A percentile compares a stretch with the other conserved stretches of the same genome.
phyloP scores from a whole-genome alignment of 306 rosid species.

The Cercis canadensis region DNA sequence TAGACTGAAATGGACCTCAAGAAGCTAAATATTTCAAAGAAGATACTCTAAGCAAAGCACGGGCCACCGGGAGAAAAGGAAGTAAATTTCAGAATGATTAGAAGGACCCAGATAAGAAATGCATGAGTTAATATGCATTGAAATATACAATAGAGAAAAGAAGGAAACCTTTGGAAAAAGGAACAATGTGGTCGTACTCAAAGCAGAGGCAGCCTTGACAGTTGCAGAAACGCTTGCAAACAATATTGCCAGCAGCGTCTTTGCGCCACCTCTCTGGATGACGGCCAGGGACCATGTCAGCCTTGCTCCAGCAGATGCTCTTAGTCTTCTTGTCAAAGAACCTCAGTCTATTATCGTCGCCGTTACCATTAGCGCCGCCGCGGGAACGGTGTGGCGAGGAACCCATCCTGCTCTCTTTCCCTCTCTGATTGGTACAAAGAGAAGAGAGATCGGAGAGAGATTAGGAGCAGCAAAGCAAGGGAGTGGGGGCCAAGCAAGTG shows the following conservation, averaged over 20 bases:
- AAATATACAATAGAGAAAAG: neutral
- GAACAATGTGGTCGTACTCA: slow-evolving; percentile 89
- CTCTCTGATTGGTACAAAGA: neutral
- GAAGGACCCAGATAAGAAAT: slow-evolving; percentile 17
- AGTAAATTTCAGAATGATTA: neutral
- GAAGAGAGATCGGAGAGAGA: neutral
- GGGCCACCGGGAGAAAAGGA: no score
- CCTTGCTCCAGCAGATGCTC: slow-evolving; percentile 72
- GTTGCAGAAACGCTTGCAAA: slow-evolving; percentile 90
- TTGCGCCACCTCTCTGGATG: slow-evolving; percentile 97
- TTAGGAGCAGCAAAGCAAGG: no score
- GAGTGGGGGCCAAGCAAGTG: no score
- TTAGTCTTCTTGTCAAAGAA: slow-evolving; percentile 72
- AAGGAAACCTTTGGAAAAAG: slow-evolving; percentile 77
- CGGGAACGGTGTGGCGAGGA: slow-evolving; percentile 64
- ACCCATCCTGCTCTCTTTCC: slow-evolving; percentile 45
- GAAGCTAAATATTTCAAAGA: neutral
- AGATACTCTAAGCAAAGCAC: neutral
- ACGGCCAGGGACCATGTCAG: slow-evolving; percentile 76
- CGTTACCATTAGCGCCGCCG: slow-evolving; percentile 32
- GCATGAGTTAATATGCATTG: neutral
- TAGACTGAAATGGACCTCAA: slow-evolving; percentile 1
- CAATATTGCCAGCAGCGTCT: slow-evolving; percentile 89
- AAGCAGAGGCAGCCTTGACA: slow-evolving; percentile 95
- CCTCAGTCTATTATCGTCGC: slow-evolving; percentile 65